Base-by-base conservation (phyloP, 164 flowering plant genomes). In the Nelumbo lutea region DNA sequence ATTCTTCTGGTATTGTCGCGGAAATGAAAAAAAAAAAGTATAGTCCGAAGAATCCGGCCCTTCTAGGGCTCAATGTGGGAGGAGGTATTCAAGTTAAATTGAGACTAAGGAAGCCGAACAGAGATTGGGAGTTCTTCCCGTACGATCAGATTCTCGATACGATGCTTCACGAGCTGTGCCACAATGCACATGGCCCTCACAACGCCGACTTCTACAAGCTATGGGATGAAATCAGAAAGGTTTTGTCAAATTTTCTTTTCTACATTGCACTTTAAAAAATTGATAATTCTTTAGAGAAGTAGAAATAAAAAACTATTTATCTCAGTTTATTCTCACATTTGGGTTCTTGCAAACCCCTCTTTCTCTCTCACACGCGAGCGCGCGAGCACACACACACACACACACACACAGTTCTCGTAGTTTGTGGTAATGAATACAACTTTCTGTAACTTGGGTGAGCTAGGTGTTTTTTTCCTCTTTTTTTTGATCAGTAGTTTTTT, bases 121-220 rank as follows among this genome's bases (percentile, higher is more conserved):
- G 85, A 46, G 96, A 92, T 67, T 79, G 76, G 81, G 92, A 87
- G 62, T 95, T 95, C 83, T 75, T 66, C 55, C 94, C 96, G 5
- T 88, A 68, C 72, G 75, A 92, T 81, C 82, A 90, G 76, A 77
- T 95, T 72, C 87, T 95, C 2, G 99, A 90, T 72, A 95, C 99
- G 2, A 92, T 95, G 99, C 89, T 95, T 62, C 99, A 95, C 61
- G 99, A 95, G 78, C 94, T 95, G 61, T 90, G 99, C 80, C 99
- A 95, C 71, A 95, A 87, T 76, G 86, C 42, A 6, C 87, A 84
- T 76, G 91, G 93, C 67, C 98, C 99, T 81, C 99, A 95, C 59
- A 85, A 95, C 80, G 94, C 94, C 50, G 73, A 59, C 59, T 95
- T 95, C 79, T 95, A 95, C 86, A 83, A 87, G 81, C 91, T 95